phyloP scores from a whole-genome alignment of 2,329 filamentous ascomycete species.

The Claviceps arundinis region DNA sequence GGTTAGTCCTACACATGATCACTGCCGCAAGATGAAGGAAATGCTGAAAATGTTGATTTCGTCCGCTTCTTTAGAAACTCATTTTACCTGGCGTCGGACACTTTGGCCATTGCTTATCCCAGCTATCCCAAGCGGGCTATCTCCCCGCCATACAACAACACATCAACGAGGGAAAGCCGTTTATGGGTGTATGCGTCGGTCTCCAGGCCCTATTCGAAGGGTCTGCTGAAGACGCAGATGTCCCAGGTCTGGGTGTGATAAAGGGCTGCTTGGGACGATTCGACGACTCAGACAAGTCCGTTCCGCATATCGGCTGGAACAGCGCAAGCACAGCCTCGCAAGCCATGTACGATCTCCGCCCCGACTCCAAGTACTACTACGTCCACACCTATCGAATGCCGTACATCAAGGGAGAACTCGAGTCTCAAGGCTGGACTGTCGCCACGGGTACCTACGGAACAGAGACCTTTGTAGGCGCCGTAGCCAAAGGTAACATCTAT shows the following conservation, averaged over 20 bases:
- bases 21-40: not conserved
- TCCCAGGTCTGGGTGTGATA: constrained; percentile 65
- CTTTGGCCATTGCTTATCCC: constrained; percentile 88
- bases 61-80: constrained; percentile 49
- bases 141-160: constrained; percentile 70
- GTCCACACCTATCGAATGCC: constrained; percentile 87
- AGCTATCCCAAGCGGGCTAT: constrained; percentile 72
- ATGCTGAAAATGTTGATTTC: not conserved
- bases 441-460: constrained; percentile 78
- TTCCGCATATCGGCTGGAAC: constrained; percentile 99
- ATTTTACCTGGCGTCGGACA: constrained; percentile 95
- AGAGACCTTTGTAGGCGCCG: constrained; percentile 83
- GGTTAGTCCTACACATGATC: constrained; percentile 30
- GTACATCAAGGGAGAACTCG: constrained; percentile 60
- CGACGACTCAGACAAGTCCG: constrained; percentile 63
- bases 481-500: constrained; percentile 74
- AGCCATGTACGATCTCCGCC: constrained; percentile 62
- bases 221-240: constrained; percentile 62
- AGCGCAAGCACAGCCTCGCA: constrained; percentile 53
- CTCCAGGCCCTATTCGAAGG: constrained; percentile 80
- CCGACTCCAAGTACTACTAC: constrained; percentile 93
- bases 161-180: constrained; percentile 83
- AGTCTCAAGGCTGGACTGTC: constrained; percentile 78
- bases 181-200: constrained; percentile 96
- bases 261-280: constrained; percentile 62